These are phyloP conservation scores for Hortiboletus campestris DNA, from an alignment of 768 basidiomycete species.

Conservation along the genomic window DNA sequence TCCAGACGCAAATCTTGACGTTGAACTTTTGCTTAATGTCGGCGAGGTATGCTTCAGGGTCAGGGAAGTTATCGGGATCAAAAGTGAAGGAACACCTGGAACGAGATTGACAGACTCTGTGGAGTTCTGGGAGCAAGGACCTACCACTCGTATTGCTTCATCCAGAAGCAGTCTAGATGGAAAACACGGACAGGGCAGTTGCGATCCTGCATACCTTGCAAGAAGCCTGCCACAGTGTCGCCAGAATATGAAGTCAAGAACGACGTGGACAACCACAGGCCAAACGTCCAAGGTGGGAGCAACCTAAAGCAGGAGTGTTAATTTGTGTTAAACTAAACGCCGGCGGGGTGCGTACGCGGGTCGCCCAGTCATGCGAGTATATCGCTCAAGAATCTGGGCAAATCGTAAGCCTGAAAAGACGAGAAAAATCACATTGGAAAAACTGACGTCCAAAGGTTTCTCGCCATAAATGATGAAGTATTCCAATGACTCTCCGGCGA, in stretches of 20 bases:
- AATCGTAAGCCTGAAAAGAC: neutral
- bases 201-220: conserved; percentile 68
- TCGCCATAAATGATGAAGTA: conserved; percentile 72
- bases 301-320: conserved; percentile 39
- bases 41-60: conserved; percentile 61
- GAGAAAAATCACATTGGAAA: neutral
- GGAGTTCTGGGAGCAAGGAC: conserved; percentile 9
- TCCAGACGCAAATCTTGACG: conserved; percentile 75
- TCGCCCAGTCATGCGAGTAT: conserved; percentile 21
- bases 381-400: conserved; percentile 17
- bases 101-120: conserved; percentile 16
- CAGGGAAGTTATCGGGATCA: conserved; percentile 73
- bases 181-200: conserved; percentile 66
- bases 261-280: conserved; percentile 75
- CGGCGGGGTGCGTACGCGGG: conserved; percentile 10
- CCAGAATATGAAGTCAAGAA: conserved; percentile 71
- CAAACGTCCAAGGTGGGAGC: conserved; percentile 72
- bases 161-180: conserved; percentile 78
- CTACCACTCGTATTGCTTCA: conserved; percentile 68
- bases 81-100: conserved; percentile 72
- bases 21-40: conserved; percentile 60
- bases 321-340: neutral
- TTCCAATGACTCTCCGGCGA: conserved; percentile 61
- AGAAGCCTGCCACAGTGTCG: conserved; percentile 65
- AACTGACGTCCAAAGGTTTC: conserved; percentile 52